These are phyloP conservation scores for Megacollybia marginata DNA, from an alignment of 768 basidiomycete genomes.

Conservation along the genomic window DNA sequence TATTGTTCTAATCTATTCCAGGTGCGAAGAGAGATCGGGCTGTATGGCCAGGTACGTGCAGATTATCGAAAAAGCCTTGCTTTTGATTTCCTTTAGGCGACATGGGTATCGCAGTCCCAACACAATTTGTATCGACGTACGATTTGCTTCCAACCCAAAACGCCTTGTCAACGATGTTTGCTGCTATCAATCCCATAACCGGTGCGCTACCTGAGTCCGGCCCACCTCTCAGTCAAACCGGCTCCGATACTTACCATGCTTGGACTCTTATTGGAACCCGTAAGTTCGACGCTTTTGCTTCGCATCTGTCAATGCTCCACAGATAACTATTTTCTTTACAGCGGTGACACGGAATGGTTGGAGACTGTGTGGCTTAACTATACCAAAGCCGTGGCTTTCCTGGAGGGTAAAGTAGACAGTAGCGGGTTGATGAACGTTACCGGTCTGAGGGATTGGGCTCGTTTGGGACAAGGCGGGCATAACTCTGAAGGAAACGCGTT, in stretches of 20 bases:
- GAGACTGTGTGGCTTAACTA: constrained; percentile 45
- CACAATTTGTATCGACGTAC: constrained; percentile 52
- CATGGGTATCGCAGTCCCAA: constrained; percentile 38
- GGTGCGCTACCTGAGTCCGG: constrained; percentile 52
- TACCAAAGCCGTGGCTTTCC: constrained; percentile 46
- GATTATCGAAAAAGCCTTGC: background rate
- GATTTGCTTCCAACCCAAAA: constrained; percentile 50
- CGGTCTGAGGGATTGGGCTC: constrained; percentile 50
- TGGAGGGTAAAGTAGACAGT: constrained; percentile 42
- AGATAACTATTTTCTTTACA: constrained; percentile 53
- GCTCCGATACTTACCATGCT: constrained; percentile 48
- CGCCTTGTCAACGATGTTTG: constrained; percentile 52
- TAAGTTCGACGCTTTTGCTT: constrained; percentile 12
- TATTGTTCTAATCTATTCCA: background rate
- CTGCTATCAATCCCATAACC: constrained; percentile 40
- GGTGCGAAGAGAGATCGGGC: constrained; percentile 23
- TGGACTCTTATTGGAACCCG: constrained; percentile 56
- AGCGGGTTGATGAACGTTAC: constrained; percentile 50
- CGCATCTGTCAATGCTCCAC: background rate
- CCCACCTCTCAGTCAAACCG: constrained; percentile 37
- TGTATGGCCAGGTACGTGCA: constrained; percentile 44
- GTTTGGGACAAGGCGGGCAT: constrained; percentile 46
- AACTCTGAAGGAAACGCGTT: constrained; percentile 53
- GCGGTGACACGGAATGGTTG: constrained; percentile 47
- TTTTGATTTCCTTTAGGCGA: constrained; percentile 28